phyloP scores from a whole-genome alignment of 805 yeast genomes.

The Wickerhamiella lipophila region DNA sequence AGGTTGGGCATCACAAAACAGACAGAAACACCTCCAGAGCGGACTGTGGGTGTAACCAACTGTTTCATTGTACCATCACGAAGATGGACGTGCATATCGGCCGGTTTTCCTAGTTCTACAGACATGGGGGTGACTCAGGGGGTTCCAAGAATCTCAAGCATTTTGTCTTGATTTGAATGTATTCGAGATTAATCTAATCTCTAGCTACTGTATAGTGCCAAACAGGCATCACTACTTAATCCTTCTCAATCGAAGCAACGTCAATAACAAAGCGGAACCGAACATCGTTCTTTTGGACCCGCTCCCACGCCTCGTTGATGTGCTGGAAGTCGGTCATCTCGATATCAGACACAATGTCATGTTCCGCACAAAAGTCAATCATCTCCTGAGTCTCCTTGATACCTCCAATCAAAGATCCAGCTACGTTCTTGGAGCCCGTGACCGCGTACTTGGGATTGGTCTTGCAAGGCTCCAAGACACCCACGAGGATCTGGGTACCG shows the following conservation, averaged over 20 bases:
- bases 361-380: slow-evolving; percentile 50
- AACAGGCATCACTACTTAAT: not conserved
- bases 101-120: slow-evolving; percentile 29
- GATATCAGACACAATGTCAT: slow-evolving; percentile 48
- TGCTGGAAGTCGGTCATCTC: slow-evolving; percentile 41
- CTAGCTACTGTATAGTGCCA: too few species aligned
- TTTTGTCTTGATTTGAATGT: too few species aligned
- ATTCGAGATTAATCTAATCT: too few species aligned
- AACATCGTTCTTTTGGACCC: slow-evolving; percentile 17
- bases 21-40: slow-evolving; percentile 79
- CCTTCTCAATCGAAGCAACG: not conserved
- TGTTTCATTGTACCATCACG: slow-evolving; percentile 93
- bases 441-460: slow-evolving; percentile 34
- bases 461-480: slow-evolving; percentile 37
- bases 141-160: too few species aligned
- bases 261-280: slow-evolving; percentile 21
- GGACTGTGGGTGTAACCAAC: slow-evolving; percentile 77
- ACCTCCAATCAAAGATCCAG: slow-evolving; percentile 48
- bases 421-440: slow-evolving; percentile 26
- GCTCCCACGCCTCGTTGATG: slow-evolving; percentile 17
- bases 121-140: not conserved
- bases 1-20: slow-evolving; percentile 95
- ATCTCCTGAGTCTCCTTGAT: slow-evolving; percentile 53
- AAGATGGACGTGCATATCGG: slow-evolving; percentile 89
- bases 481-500: slow-evolving; percentile 51